phyloP scores from a whole-genome alignment of 148 eudicot species.

The Salicornia ramosissima region DNA sequence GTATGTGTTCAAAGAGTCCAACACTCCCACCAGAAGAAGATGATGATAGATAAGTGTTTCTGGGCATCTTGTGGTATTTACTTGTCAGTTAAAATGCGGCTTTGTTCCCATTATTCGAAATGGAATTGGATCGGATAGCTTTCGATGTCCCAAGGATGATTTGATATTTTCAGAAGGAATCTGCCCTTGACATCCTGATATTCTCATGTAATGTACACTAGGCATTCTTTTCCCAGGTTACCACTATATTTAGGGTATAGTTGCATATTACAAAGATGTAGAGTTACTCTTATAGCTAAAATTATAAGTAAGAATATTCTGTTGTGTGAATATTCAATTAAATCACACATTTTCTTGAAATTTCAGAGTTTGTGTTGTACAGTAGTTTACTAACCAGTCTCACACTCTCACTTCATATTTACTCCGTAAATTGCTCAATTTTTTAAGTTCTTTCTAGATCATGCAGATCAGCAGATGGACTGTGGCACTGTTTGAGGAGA shows the following conservation, averaged over 20 bases:
- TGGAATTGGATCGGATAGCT: neutral
- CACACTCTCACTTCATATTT: neutral
- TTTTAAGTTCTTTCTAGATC: neutral
- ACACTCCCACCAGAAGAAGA: constrained; percentile 51
- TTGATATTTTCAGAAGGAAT: constrained; percentile 6
- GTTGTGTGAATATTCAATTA: constrained; percentile 13
- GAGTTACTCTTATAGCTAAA: constrained; percentile 4
- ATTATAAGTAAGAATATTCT: constrained; percentile 2
- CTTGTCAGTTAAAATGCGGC: neutral
- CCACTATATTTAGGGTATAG: constrained; percentile 19
- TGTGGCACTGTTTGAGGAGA: no score
- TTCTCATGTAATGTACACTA: constrained; percentile 22
- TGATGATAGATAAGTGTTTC: constrained; percentile 28
- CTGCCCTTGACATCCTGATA: neutral
- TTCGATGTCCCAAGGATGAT: neutral
- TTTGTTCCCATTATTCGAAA: neutral
- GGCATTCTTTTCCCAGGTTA: constrained; percentile 18
- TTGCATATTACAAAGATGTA: constrained; percentile 13
- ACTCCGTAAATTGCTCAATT: constrained; percentile 8
- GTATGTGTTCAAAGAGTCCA: constrained; percentile 55
- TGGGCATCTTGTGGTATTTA: constrained; percentile 3
- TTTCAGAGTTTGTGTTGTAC: no score
- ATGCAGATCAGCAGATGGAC: no score
- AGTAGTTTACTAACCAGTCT: no score
- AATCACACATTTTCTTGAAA: neutral